phyloP scores from a whole-genome alignment of 140 eudicot genomes.

The Senecio squalidus region DNA sequence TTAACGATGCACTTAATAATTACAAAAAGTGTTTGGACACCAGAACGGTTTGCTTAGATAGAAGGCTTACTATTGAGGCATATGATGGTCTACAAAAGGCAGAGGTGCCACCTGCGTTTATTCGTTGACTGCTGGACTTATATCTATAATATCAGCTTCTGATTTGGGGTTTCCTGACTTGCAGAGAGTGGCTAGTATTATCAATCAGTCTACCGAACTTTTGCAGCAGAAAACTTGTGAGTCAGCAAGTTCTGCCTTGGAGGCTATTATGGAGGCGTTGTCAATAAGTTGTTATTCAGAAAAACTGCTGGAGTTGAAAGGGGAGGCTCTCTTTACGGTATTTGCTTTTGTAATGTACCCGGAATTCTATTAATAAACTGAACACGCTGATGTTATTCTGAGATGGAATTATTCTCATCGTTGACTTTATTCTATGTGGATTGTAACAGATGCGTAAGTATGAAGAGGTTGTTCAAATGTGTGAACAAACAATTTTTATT shows the following conservation, averaged over 20 bases:
- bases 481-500: too few relatives aligned
- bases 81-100: slow-evolving; percentile 63
- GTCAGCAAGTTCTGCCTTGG: slow-evolving; percentile 57
- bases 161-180: slow-evolving; percentile 14
- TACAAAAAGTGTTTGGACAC: slow-evolving; percentile 44
- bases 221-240: slow-evolving; percentile 48
- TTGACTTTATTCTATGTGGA: slow-evolving; percentile 15
- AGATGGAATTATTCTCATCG: background rate
- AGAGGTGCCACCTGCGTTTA: slow-evolving; percentile 33
- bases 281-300: slow-evolving; percentile 67
- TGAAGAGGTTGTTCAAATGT: slow-evolving; percentile 58
- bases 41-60: slow-evolving; percentile 41
- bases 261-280: slow-evolving; percentile 46
- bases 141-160: background rate
- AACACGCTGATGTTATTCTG: background rate
- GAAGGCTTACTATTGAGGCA: slow-evolving; percentile 66
- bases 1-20: slow-evolving; percentile 40
- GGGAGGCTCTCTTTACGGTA: slow-evolving; percentile 71
- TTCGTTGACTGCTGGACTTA: background rate
- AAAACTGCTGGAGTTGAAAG: slow-evolving; percentile 69
- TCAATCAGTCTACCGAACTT: slow-evolving; percentile 42
- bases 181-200: slow-evolving; percentile 53
- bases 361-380: background rate
- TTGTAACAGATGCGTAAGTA: slow-evolving; percentile 55
- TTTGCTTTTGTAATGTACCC: slow-evolving; percentile 17